phyloP scores from a whole-genome alignment of 1,284 basidiomycete species.

The Somion occarium region DNA sequence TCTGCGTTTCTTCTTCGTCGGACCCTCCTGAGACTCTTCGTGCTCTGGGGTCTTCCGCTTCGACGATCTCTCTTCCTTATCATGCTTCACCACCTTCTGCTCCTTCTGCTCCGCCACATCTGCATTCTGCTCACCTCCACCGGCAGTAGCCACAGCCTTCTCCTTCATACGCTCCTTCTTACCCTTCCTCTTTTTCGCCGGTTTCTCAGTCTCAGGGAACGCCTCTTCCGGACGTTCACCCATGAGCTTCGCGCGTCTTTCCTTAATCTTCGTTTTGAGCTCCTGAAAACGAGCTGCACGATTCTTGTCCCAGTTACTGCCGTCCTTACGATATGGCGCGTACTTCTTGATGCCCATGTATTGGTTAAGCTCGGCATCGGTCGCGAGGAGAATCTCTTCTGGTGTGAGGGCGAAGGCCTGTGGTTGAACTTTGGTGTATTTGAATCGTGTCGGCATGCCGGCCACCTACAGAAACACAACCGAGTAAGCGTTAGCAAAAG shows the following conservation, averaged over 20 bases:
- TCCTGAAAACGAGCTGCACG: conserved; percentile 71
- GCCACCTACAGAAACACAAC: conserved; percentile 59
- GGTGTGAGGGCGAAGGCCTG: conserved; percentile 75
- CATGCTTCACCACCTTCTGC: conserved; percentile 39
- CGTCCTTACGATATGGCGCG: conserved; percentile 72
- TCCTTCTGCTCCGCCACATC: conserved; percentile 68
- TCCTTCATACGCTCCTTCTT: not conserved
- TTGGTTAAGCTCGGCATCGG: conserved; percentile 90
- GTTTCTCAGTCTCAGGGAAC: not conserved
- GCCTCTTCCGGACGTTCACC: conserved; percentile 3
- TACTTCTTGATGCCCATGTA: conserved; percentile 87
- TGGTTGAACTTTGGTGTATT: conserved; percentile 74
- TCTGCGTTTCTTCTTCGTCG: conserved; percentile 30
- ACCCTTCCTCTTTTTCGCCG: not conserved
- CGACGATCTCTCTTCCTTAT: conserved; percentile 18
- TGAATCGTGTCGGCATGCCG: conserved; percentile 90
- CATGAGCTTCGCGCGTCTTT: conserved; percentile 17
- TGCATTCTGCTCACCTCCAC: conserved; percentile 63
- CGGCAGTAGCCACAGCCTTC: conserved; percentile 16
- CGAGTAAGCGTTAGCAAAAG: conserved; percentile 4
- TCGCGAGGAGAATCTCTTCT: conserved; percentile 88
- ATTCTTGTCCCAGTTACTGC: conserved; percentile 50
- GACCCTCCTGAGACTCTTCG: conserved; percentile 18
- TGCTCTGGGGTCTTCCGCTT: conserved; percentile 19
- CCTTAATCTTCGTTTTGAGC: conserved; percentile 33